These are phyloP conservation scores for Phaeotremella fagi DNA, from an alignment of 768 basidiomycete species.

Conservation along the genomic window DNA sequence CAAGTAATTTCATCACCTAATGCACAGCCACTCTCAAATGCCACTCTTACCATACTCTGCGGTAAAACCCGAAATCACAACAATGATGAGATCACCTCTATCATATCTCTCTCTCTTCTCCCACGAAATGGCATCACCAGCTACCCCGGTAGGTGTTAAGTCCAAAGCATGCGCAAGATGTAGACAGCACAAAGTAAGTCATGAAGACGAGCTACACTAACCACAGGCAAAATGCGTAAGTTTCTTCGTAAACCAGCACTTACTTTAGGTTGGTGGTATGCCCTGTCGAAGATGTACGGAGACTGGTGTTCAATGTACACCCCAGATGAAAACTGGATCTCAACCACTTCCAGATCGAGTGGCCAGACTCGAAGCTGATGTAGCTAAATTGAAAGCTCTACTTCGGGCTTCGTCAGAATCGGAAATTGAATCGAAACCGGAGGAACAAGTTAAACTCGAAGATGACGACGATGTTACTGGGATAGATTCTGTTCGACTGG, in stretches of 20 bases:
- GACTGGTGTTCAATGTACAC: background rate
- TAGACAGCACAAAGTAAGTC: background rate
- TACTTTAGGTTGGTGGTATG: background rate
- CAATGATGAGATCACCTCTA: no score
- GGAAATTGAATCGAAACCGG: background rate
- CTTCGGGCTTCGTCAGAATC: background rate
- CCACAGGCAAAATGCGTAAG: background rate
- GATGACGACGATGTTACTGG: background rate
- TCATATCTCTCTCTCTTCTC: no score
- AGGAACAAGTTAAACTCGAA: background rate
- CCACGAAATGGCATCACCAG: no score
- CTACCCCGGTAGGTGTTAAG: background rate
- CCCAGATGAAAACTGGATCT: background rate
- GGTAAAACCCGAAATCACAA: no score
- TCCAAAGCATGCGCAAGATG: background rate
- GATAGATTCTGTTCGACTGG: background rate
- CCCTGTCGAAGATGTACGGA: background rate
- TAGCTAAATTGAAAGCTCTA: background rate
- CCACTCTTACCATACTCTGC: no score
- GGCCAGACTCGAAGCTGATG: background rate
- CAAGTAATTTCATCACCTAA: no score
- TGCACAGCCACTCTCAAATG: no score
- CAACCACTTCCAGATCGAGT: background rate
- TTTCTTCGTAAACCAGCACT: background rate
- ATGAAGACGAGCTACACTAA: background rate